Evolutionary conservation across 805 yeast genomes (phyloP).

Genomic region (Candida coleopterorum): DNA sequence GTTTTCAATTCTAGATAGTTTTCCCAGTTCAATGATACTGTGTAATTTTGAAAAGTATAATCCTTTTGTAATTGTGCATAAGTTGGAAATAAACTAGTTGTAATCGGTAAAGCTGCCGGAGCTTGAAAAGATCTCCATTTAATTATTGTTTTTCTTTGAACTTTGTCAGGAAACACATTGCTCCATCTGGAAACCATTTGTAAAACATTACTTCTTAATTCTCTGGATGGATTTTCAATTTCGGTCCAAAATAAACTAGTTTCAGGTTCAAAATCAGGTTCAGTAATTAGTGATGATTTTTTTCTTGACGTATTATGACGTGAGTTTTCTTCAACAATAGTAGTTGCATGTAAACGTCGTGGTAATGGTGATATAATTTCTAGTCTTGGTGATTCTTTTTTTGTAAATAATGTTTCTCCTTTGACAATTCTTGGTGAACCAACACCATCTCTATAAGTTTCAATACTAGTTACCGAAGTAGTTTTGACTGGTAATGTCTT

Average conservation of each 20-base stretch:
- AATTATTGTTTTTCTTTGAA: slow-evolving; percentile 55
- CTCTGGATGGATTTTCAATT: slow-evolving; percentile 67
- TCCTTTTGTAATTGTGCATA: slow-evolving; percentile 62
- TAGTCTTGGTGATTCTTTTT: neutral
- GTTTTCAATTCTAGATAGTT: slow-evolving; percentile 48
- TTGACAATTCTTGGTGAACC: slow-evolving; percentile 9
- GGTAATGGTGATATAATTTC: slow-evolving; percentile 1
- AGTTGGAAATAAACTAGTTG: slow-evolving; percentile 74
- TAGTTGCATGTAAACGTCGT: neutral
- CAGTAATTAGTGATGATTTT: slow-evolving; percentile 5
- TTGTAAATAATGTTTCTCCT: slow-evolving; percentile 7
- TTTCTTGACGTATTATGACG: slow-evolving; percentile 1
- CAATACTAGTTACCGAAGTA: slow-evolving; percentile 1
- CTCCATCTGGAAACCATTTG: slow-evolving; percentile 84
- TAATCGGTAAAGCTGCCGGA: slow-evolving; percentile 88
- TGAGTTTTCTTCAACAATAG: neutral
- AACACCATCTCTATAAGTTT: slow-evolving; percentile 1
- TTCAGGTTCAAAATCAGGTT: slow-evolving; percentile 8
- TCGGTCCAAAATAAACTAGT: slow-evolving; percentile 29
- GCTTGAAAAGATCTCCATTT: slow-evolving; percentile 93
- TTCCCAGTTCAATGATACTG: slow-evolving; percentile 61
- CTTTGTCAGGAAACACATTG: slow-evolving; percentile 76
- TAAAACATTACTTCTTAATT: slow-evolving; percentile 49
- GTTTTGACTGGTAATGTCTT: neutral
- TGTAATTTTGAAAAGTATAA: slow-evolving; percentile 80